Conservation (phyloP, 176 grass and related monocot genomes). For the Secale cereale region DNA sequence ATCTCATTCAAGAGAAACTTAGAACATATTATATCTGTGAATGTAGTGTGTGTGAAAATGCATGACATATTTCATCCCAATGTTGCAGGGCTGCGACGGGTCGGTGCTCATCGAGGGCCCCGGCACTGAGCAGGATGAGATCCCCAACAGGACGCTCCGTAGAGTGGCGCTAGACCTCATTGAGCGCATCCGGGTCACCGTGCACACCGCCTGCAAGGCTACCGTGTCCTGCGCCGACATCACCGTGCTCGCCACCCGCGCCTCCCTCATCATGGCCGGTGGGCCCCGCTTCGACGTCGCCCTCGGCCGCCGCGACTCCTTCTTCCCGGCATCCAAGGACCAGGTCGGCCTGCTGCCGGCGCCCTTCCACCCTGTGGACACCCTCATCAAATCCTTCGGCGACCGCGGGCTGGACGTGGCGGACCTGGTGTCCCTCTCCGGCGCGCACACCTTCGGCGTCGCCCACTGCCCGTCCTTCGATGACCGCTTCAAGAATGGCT, state of each 20-base stretch:
- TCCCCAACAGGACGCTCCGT: constrained; percentile 26
- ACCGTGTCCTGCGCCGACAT: constrained; percentile 52
- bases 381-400: background rate
- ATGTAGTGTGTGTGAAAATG: too few species aligned
- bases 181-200: constrained; percentile 30
- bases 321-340: background rate
- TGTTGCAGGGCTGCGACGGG: constrained; percentile 44
- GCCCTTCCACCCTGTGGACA: background rate
- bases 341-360: background rate
- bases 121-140: background rate
- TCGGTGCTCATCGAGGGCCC: constrained; percentile 26
- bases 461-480: constrained; percentile 34
- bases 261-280: constrained; percentile 32
- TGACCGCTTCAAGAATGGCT: background rate
- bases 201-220: constrained; percentile 3
- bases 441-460: constrained; percentile 55
- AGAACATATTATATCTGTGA: too few species aligned
- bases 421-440: constrained; percentile 59
- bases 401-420: background rate
- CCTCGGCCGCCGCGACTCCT: constrained; percentile 27
- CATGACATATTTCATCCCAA: background rate
- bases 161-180: constrained; percentile 10
- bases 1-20: too few species aligned
- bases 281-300: constrained; percentile 30
- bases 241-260: constrained; percentile 34